Evolutionary conservation across 2,329 filamentous ascomycete species (phyloP), one percentile per base, ranked within the genome.

Genomic region (Epichloe hybrida): DNA sequence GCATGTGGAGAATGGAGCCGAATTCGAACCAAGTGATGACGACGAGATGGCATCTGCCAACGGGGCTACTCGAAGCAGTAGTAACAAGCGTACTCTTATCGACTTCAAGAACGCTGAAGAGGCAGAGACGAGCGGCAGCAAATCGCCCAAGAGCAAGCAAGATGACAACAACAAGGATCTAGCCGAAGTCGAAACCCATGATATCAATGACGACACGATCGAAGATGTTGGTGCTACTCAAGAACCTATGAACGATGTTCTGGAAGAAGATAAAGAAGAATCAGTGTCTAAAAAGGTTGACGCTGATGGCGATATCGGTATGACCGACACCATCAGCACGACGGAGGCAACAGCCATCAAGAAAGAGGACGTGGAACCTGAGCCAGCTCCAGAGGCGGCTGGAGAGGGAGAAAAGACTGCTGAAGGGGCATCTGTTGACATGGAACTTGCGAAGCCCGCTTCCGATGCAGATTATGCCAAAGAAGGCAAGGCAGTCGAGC

Each of bases 1-100:
- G 65, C 82, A 79, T 46, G 77, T 88, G 27, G 78, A 82, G 49
- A 80, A 86, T 52, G 80, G 87, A 7, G 86, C 86, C 58, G 91
- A 96, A 62, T 80, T 90, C 42, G 86, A 89, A 53, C 86, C 93
- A 42, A 94, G 87, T 56, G 89, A 95, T 54, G 88, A 95, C 53
- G 91, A 97, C 59, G 88, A 95, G 11, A 80, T 88, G 66, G 79
- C 79, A 41, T 73, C 73, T 41, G 76, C 77, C 38, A 88, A 93
- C 57, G 91, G 89, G 15, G 76, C 89, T 40, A 82, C 78, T 48
- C 67, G 66, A 36, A 65, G 68, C 35, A 74, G 70, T 34, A 73
- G 69, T 31, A 71, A 67, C 50, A 72, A 72, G 56, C 73, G 74
- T 17, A 70, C 70, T 1, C 80, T 80, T 57, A 69, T 67, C 48